Base-by-base conservation (phyloP, 192 early-diverging fungal genomes). In the Linderina pennispora region DNA sequence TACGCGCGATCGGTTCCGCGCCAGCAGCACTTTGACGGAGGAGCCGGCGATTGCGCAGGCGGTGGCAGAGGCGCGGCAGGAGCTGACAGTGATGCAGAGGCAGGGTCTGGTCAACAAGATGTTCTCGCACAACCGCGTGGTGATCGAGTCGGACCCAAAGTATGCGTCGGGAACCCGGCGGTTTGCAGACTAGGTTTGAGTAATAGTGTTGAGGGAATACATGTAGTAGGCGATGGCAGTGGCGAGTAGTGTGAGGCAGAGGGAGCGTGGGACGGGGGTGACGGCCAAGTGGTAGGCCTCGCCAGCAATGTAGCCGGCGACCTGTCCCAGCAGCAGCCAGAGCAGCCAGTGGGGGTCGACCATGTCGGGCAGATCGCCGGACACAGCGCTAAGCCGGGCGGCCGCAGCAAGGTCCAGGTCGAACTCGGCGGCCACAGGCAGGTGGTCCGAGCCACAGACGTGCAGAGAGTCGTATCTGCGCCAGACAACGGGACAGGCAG, bases 101-200 rank as follows among this genome's bases (percentile, higher is more conserved):
- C 90, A 95, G 65, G 82, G 83, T 15, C 41, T 71, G 23, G 75
- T 95, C 45, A 90, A 85, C 54, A 58, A 59, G 43, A 77, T 91
- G 59, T 95, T 87, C 58, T 53, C 71, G 46, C 68, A 76, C 18
- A 78, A 83, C 35, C 75, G 75, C 52, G 70, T 89, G 10, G 86
- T 91, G 15, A 54, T 92, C 13, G 89, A 94, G 48, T 23, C 50
- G 3, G 55, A 53, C 39, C 53, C 50, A 25, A 49, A 53, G 41
- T 65, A 58, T 32, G 52, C 61, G 15, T 36, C 51, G 21, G 47
- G 46, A 3, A 40, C 59, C 22, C 51, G 50, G 51, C 59, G 59
- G n/a, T 48, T 36, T 36, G 32, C 28, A 9, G 34, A 42, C 25
- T 60, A 39, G n/a, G n/a, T n/a, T n/a, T n/a, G n/a, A n/a, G n/a